These are phyloP conservation scores for Tilletia horrida DNA, from an alignment of 1,284 basidiomycete genomes.

Conservation along the genomic window DNA sequence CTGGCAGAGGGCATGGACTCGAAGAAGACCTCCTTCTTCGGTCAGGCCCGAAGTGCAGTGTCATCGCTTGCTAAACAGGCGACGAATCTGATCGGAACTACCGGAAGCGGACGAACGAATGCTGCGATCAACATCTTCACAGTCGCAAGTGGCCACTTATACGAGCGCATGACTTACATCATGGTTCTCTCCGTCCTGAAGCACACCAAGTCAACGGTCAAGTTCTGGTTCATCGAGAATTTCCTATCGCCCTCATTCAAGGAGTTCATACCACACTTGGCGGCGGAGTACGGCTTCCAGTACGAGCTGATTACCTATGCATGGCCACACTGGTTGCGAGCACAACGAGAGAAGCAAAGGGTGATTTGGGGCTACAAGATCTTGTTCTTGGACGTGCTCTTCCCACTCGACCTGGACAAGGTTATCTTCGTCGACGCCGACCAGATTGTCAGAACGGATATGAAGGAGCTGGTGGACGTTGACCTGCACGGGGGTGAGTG, in stretches of 20 bases:
- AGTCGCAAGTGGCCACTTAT: constrained; percentile 89
- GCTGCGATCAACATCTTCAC: constrained; percentile 95
- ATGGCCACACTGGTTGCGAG: constrained; percentile 96
- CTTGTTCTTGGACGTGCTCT: constrained; percentile 93
- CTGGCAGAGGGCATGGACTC: background rate
- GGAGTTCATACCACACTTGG: constrained; percentile 89
- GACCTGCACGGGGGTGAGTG: constrained; percentile 70
- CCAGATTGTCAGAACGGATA: constrained; percentile 83
- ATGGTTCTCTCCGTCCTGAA: constrained; percentile 94
- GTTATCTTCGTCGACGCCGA: constrained; percentile 95
- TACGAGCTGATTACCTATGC: constrained; percentile 98
- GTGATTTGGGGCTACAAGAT: constrained; percentile 99
- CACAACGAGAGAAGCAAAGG: constrained; percentile 92
- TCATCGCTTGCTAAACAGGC: constrained; percentile 13
- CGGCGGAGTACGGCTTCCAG: constrained; percentile 83
- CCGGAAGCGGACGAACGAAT: constrained; percentile 23
- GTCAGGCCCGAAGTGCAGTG: background rate
- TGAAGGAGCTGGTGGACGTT: constrained; percentile 85
- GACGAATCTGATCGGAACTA: background rate
- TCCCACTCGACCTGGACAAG: constrained; percentile 95
- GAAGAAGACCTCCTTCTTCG: constrained; percentile 5
- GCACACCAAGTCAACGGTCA: constrained; percentile 87
- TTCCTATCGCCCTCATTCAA: constrained; percentile 97
- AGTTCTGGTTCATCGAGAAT: constrained; percentile 99
- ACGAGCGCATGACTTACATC: constrained; percentile 95